Evolutionary conservation across 345 rosid genomes (phyloP).

Genomic region (Murraya paniculata): DNA sequence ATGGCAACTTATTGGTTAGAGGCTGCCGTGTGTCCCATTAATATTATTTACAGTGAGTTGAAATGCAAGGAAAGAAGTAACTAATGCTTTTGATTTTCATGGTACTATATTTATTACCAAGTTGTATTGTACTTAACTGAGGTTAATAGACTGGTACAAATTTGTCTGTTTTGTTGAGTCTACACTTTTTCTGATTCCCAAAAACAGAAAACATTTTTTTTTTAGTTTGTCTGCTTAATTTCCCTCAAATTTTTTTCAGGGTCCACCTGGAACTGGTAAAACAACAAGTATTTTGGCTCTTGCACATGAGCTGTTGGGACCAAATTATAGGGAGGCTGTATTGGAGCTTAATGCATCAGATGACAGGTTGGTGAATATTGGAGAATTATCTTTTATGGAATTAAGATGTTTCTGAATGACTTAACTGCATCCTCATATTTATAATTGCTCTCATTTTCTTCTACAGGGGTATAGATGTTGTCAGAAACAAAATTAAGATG

Average conservation of each 20-base stretch:
- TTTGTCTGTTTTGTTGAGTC: not conserved
- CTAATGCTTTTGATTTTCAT: not conserved
- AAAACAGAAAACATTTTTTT: not conserved
- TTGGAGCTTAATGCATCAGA: conserved; percentile 95
- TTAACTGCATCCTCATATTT: not conserved
- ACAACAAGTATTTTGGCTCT: conserved; percentile 95
- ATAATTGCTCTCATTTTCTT: conserved; percentile 7
- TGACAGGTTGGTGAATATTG: conserved; percentile 55
- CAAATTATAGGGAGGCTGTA: conserved; percentile 78
- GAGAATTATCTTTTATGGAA: not conserved
- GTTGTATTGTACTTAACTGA: not conserved
- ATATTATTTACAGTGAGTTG: not conserved
- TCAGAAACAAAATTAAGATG: conserved; percentile 96
- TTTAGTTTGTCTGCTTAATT: not conserved
- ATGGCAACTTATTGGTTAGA: too few species aligned
- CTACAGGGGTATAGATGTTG: conserved; percentile 87
- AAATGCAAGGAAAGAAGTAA: not conserved
- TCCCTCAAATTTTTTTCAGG: conserved; percentile 35
- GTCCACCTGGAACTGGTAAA: conserved; percentile 99
- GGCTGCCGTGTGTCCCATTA: too few species aligned
- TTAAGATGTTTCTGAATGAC: not conserved
- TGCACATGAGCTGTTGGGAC: conserved; percentile 93
- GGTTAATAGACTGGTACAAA: not conserved
- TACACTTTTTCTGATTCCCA: not conserved
- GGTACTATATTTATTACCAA: not conserved